Conservation (phyloP, 805 yeast genomes). For the Ogataea philodendri region DNA sequence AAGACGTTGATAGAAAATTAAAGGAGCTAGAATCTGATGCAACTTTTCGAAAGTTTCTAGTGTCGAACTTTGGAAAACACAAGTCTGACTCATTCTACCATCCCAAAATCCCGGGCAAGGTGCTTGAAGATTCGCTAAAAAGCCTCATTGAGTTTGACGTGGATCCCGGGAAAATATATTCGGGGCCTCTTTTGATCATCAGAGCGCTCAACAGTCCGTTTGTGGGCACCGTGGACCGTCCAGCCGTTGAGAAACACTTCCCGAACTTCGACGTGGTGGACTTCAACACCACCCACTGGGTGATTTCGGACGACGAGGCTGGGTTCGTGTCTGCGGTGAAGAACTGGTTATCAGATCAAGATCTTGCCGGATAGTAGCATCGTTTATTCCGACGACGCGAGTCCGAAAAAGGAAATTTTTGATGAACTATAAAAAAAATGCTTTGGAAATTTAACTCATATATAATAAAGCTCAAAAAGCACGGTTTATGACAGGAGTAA, state of each 20-base stretch:
- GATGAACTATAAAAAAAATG: constrained; percentile 16
- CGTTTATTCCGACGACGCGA: constrained; percentile 12
- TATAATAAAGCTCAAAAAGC: too few species aligned
- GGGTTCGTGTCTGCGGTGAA: constrained; percentile 63
- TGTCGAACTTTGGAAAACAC: constrained; percentile 59
- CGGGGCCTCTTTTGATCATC: constrained; percentile 72
- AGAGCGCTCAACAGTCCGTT: constrained; percentile 65
- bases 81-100: constrained; percentile 6
- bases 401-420: constrained; percentile 22
- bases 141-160: constrained; percentile 56
- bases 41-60: constrained; percentile 66
- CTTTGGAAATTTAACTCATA: constrained; percentile 2
- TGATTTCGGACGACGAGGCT: constrained; percentile 75
- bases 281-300: constrained; percentile 87
- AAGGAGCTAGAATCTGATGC: constrained; percentile 57
- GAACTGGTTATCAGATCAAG: constrained; percentile 39
- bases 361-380: constrained; percentile 14
- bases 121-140: constrained; percentile 60
- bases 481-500: too few species aligned
- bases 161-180: constrained; percentile 14
- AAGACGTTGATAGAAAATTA: constrained; percentile 60
- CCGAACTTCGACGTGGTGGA: constrained; percentile 68
- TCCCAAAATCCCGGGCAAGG: constrained; percentile 61
- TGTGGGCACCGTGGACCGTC: constrained; percentile 25
- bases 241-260: constrained; percentile 38